A percentile compares a stretch with the other conserved stretches of the same genome.
These are phyloP conservation scores for Trifolium pratense DNA, from an alignment of 306 rosid genomes.

Conservation along the genomic window DNA sequence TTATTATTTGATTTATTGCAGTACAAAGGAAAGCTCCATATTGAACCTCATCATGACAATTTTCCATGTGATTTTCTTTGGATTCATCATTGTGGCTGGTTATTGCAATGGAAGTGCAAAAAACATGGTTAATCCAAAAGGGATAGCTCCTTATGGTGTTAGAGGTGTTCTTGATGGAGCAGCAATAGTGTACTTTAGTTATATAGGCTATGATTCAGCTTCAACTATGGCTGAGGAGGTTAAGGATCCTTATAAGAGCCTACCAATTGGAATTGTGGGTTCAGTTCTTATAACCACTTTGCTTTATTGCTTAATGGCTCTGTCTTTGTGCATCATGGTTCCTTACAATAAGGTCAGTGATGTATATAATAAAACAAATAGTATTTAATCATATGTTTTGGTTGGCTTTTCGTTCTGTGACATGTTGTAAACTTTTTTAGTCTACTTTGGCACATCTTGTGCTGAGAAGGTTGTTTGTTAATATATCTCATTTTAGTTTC, in stretches of 20 bases:
- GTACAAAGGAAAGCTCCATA: constrained; percentile 92
- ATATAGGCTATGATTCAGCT: constrained; percentile 94
- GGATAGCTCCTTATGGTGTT: constrained; percentile 75
- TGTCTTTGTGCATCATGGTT: constrained; percentile 77
- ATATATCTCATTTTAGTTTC: too few relatives aligned
- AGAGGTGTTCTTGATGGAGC: constrained; percentile 89
- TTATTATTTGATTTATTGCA: constrained; percentile 45
- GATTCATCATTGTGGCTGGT: constrained; percentile 78
- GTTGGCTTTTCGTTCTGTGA: too few relatives aligned
- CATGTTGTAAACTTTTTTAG: too few relatives aligned
- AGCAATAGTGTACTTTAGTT: constrained; percentile 86
- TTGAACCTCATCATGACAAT: constrained; percentile 86
- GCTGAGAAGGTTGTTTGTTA: too few relatives aligned
- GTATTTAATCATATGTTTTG: too few relatives aligned
- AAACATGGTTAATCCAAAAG: constrained; percentile 73
- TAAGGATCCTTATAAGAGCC: constrained; percentile 68
- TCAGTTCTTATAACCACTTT: constrained; percentile 82
- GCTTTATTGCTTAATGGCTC: constrained; percentile 89
- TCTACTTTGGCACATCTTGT: too few relatives aligned
- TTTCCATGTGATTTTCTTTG: constrained; percentile 90
- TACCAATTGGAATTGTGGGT: constrained; percentile 89
- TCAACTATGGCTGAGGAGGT: constrained; percentile 97
- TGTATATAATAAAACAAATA: background rate
- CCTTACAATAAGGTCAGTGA: constrained; percentile 74
- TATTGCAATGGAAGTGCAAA: constrained; percentile 67